Evolutionary conservation across 2,329 filamentous ascomycete species (phyloP), one percentile per base, ranked within the genome.

Genomic region (Nemania serpens): DNA sequence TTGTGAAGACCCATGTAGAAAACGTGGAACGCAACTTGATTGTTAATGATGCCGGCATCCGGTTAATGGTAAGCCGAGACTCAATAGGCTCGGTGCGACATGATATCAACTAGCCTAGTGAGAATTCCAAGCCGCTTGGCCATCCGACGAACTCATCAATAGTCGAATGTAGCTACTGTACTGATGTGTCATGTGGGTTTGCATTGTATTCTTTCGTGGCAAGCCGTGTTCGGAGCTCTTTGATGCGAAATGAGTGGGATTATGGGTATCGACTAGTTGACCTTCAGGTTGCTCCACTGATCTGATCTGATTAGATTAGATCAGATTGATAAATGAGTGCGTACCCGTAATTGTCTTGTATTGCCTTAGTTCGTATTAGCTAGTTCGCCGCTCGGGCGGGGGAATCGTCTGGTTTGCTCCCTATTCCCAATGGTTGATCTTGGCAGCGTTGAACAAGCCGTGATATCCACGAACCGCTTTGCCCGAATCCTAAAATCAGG

Each of bases 241-340:
- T 29, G 25, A 4, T 29, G 7, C 25, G 3, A 29, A 29, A 29
- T 29, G 25, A 4, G 7, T n/a, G 25, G 25, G 7, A 29, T 29
- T 29, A 29, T 29, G 25, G 25, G 25, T 29, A 29, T 29, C 25
- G 25, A 29, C 7, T 29, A 4, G 25, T 29, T 29, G 25, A 39
- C 11, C 11, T 12, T 39, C 36, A 39, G 17, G 53, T 48, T 25
- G 11, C 37, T 22, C 17, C 25, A 29, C 25, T 29, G 25, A 41
- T 20, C 47, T 54, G 59, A 61, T 61, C 29, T 50, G 54, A 61
- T 60, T 47, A 50, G 58, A 60, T 60, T 61, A 61, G 58, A 61
- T 61, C 17, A 61, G 59, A 61, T 61, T 61, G 59, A 61, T 61
- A 58, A 59, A 17, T 61, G 48, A 46, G 12, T 29, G 15, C 2